Evolutionary conservation across 192 early-diverging fungal species (phyloP).

Genomic region (Coemansia sp.): DNA sequence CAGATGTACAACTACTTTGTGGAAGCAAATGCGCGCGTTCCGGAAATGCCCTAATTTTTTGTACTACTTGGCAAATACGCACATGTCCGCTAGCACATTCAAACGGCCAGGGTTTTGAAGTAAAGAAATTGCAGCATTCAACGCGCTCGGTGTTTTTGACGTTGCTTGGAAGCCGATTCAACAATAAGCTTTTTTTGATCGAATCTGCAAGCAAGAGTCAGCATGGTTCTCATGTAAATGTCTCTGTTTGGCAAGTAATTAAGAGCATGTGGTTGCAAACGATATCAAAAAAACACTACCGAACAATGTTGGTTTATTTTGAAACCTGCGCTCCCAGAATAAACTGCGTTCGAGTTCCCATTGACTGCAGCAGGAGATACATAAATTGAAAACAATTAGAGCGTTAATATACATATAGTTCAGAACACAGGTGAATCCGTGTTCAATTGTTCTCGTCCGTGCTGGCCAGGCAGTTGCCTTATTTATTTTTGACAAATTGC

Average conservation of each 20-base stretch:
- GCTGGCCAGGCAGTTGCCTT: not conserved
- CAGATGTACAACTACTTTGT: not conserved
- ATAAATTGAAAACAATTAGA: conserved; percentile 7
- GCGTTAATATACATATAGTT: not conserved
- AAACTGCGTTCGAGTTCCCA: not conserved
- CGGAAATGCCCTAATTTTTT: not conserved
- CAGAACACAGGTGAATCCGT: not conserved
- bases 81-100: not conserved
- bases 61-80: not conserved
- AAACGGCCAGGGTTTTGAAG: not conserved
- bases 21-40: not conserved
- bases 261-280: not conserved
- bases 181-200: not conserved
- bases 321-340: not conserved
- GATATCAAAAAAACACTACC: not conserved
- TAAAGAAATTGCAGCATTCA: not conserved
- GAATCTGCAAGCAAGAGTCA: not conserved
- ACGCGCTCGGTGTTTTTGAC: not conserved
- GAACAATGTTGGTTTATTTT: not conserved
- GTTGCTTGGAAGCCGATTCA: not conserved
- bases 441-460: not conserved
- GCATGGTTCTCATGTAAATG: not conserved
- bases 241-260: not conserved
- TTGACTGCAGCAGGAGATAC: conserved; percentile 5
- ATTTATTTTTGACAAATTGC: not conserved